Evolutionary conservation across 371 early-diverging fungal genomes (phyloP), one percentile per base, ranked within the genome.

Genomic region (Basidiobolus meristosporus): DNA sequence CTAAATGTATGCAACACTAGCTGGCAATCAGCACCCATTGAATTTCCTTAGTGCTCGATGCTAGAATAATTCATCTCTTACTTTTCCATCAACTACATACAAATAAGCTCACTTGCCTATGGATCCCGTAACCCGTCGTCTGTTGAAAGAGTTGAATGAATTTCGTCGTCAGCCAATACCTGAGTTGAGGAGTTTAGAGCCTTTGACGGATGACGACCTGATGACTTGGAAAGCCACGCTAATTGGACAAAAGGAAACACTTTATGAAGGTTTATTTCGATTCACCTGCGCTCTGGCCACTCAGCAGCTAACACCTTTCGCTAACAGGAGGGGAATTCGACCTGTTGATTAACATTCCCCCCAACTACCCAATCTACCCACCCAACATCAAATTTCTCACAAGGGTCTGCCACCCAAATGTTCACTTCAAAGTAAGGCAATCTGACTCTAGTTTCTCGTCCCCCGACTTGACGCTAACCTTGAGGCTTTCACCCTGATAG

Each of bases 151-250:
- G 41, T 56, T 69, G 16, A 60, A 59, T 29, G 73, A 70, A 43
- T 63, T 59, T 41, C 69, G 72, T 43, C 50, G 60, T 9, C 47
- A 48, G 10, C 43, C 56, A 11, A 56, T 65, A 38, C 65, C 73
- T 15, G 70, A 73, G 52, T 65, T 82, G 20, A 52, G 60, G 32
- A 51, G 62, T 22, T 57, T 82, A 3, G 48, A 59, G 29, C 84
- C 83, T 15, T 45, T 62, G 19, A 53, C 62, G 26, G 89, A 89
- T 53, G 81, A 82, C 31, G 68, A 90, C 48, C 58, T 98, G 19
- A 63, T 83, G 26, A 56, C 60, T 17, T 98, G 98, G 99, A 63
- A 63, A 29, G 97, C 91, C 3, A 62, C 74, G 36, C 49, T 98
- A 31, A 62, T 63, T 2, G 92, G 93, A 6, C 76, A 85, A 6